Base-by-base conservation (phyloP, 176 grass and related monocot species). In the Phragmites australis region DNA sequence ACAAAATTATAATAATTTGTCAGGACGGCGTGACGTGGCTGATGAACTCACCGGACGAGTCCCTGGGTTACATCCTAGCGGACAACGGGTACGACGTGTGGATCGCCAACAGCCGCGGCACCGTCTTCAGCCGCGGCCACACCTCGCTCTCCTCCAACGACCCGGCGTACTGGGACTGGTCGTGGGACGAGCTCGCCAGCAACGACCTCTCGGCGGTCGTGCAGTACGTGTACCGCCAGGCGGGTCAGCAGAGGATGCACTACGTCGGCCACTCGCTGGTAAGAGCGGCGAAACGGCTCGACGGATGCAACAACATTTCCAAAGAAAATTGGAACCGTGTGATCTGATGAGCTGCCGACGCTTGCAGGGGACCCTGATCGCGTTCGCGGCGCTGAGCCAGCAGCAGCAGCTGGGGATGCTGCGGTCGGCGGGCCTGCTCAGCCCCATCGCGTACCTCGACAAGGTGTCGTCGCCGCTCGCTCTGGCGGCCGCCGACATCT, bases 21-120 rank as follows among this genome's bases (percentile, higher is more conserved):
- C 39, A 92, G 90, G 90, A 92, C 15, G 90, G 90, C 15, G 50
- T 83, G 67, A 82, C 86, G 45, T 92, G 90, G 86, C 54, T 89
- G 29, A 55, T 92, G 83, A 86, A 83, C 82, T 71, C 83, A 8
- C 90, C 86, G 0, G 1, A 56, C 6, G 79, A 92, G 76, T 92
- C 90, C 1, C 64, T 92, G 25, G 90, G 86, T 0, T 92, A 75
- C 83, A 83, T 92, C 62, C 75, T 92, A 26, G 83, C 90, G 1
- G 90, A 92, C 46, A 60, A 41, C 42, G 90, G 80, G 17, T 89
- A 88, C 69, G 86, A 92, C 62, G 90, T 92, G 19, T 92, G 90
- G 90, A 92, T 92, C 14, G 68, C 80, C 46, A 89, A 89, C 70
- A 83, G 39, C 40, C 83, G 90, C 7, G 83, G 90, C 18, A 89